These are phyloP conservation scores for Corynascus novoguineensis DNA, from an alignment of 495 filamentous ascomycete genomes.

Conservation along the genomic window DNA sequence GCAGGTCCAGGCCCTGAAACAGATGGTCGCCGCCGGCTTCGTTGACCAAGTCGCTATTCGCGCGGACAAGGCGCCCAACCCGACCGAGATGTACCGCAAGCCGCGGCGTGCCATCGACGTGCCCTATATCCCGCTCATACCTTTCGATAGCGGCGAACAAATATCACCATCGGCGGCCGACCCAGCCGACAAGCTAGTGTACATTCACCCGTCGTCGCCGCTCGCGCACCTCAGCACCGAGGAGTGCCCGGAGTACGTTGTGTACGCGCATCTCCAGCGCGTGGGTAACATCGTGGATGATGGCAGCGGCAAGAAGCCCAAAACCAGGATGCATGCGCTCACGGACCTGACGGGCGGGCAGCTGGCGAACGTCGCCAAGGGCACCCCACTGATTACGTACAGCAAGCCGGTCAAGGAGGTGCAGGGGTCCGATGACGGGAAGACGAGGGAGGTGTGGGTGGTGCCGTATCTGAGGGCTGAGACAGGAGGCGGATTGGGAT, in stretches of 20 bases:
- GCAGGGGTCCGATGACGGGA: conserved; percentile 39
- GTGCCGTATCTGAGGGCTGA: conserved; percentile 67
- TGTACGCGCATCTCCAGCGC: conserved; percentile 80
- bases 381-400: conserved; percentile 77
- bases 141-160: conserved; percentile 48
- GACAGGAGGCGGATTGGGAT: conserved; percentile 56
- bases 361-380: conserved; percentile 73
- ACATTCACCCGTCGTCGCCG: conserved; percentile 77
- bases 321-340: conserved; percentile 83
- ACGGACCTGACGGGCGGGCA: conserved; percentile 68
- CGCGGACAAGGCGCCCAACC: conserved; percentile 71
- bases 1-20: conserved; percentile 75
- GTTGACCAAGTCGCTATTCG: conserved; percentile 94
- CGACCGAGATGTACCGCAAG: conserved; percentile 63
- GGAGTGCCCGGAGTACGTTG: conserved; percentile 74
- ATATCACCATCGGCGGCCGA: conserved; percentile 23
- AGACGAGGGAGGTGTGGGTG: conserved; percentile 73
- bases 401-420: conserved; percentile 84
- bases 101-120: conserved; percentile 80
- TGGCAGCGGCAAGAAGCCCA: conserved; percentile 54
- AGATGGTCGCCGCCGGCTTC: conserved; percentile 88
- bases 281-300: conserved; percentile 47
- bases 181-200: conserved; percentile 53
- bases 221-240: conserved; percentile 64
- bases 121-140: conserved; percentile 82